Evolutionary conservation across 495 filamentous ascomycete genomes (phyloP).

Genomic region (Aspergillus baeticus): DNA sequence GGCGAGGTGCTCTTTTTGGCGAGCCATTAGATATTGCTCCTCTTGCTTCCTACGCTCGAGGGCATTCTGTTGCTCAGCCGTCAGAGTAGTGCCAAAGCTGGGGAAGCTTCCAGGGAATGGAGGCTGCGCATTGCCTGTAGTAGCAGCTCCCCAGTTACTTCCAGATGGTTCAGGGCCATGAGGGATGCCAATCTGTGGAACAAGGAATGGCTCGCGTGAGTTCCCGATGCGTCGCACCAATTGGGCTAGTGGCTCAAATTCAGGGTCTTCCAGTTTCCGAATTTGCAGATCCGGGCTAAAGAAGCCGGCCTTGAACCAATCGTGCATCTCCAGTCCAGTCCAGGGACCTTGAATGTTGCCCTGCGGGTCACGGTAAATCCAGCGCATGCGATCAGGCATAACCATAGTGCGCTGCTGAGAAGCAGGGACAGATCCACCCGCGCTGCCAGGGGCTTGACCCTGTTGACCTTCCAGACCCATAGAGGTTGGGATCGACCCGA

Average conservation of each 20-base stretch:
- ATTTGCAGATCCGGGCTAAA: slow-evolving; percentile 93
- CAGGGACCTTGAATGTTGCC: slow-evolving; percentile 91
- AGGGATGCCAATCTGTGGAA: slow-evolving; percentile 91
- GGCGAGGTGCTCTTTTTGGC: slow-evolving; percentile 88
- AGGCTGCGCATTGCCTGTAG: slow-evolving; percentile 70
- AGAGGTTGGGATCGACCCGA: slow-evolving; percentile 40
- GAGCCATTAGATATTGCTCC: slow-evolving; percentile 93
- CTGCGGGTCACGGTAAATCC: slow-evolving; percentile 96
- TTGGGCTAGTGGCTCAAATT: slow-evolving; percentile 95
- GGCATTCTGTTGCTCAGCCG: slow-evolving; percentile 96
- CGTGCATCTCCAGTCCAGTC: slow-evolving; percentile 97
- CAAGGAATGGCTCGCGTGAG: slow-evolving; percentile 93
- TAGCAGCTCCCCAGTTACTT: slow-evolving; percentile 37
- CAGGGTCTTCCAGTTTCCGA: slow-evolving; percentile 86
- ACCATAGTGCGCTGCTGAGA: slow-evolving; percentile 87
- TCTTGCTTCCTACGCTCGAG: slow-evolving; percentile 95
- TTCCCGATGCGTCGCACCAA: slow-evolving; percentile 95
- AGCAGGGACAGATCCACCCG: slow-evolving; percentile 56
- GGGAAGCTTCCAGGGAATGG: slow-evolving; percentile 96
- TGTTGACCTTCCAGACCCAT: slow-evolving; percentile 31
- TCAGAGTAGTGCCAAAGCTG: slow-evolving; percentile 95
- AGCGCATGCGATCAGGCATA: slow-evolving; percentile 99
- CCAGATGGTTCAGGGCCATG: slow-evolving; percentile 66
- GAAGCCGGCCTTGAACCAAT: slow-evolving; percentile 99
- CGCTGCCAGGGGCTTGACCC: slow-evolving; percentile 31